Evolutionary conservation across 108 stramenopile species (phyloP).

Genomic region (Seminavis robusta): DNA sequence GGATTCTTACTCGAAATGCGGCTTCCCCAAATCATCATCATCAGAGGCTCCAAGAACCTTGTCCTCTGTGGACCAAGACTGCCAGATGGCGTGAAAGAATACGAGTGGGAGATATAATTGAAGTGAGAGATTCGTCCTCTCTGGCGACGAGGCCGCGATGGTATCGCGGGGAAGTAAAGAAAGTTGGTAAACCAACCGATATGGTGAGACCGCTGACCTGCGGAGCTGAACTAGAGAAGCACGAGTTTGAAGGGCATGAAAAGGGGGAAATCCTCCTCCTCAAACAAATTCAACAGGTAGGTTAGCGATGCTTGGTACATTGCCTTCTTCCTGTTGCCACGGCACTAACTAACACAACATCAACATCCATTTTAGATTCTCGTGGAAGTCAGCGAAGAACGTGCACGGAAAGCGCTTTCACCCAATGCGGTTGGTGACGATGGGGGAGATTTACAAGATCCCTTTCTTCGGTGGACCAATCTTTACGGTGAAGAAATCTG

Average conservation of each 20-base stretch:
- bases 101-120: conserved; percentile 49
- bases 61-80: conserved; percentile 66
- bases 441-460: conserved; percentile 32
- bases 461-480: conserved; percentile 74
- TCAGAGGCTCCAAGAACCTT: conserved; percentile 38
- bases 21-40: no score
- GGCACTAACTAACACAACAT: no score
- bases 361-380: no score
- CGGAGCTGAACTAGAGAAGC: conserved; percentile 60
- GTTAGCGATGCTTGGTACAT: no score
- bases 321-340: no score
- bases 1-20: no score
- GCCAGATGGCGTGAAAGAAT: conserved; percentile 59
- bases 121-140: conserved; percentile 61
- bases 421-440: conserved; percentile 4
- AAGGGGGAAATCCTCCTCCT: conserved; percentile 45
- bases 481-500: conserved; percentile 84
- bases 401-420: conserved; percentile 15
- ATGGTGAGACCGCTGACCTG: conserved; percentile 28
- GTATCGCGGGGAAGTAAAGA: conserved; percentile 60
- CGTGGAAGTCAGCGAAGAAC: conserved; percentile 70
- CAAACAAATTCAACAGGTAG: conserved; percentile 45
- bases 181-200: conserved; percentile 37
- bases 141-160: conserved; percentile 59
- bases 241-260: conserved; percentile 19